phyloP scores from a whole-genome alignment of 805 yeast genomes.

The Hanseniaspora meyeri region DNA sequence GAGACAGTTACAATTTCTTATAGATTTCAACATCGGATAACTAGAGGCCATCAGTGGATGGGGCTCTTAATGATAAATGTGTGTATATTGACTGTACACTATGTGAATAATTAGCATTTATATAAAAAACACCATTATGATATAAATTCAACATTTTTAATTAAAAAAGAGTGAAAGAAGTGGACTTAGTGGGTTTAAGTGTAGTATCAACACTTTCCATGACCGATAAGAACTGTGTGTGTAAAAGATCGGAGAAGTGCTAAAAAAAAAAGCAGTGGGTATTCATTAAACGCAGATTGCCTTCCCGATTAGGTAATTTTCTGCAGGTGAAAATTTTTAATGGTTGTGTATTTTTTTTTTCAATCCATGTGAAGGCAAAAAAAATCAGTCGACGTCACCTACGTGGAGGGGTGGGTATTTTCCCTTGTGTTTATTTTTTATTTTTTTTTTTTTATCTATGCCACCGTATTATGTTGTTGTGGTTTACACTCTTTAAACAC shows the following conservation, averaged over 20 bases:
- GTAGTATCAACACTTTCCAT: too few species aligned
- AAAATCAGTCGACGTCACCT: not conserved
- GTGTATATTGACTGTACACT: not conserved
- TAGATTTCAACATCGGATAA: constrained; percentile 11
- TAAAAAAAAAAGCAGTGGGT: too few species aligned
- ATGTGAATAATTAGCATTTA: not conserved
- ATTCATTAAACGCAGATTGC: not conserved
- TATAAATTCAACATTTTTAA: constrained; percentile 7
- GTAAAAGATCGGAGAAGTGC: too few species aligned
- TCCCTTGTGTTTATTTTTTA: too few species aligned
- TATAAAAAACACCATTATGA: not conserved
- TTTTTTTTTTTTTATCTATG: too few species aligned
- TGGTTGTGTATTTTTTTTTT: not conserved
- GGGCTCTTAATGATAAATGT: not conserved
- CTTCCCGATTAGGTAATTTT: not conserved
- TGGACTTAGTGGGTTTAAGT: too few species aligned
- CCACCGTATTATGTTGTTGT: too few species aligned
- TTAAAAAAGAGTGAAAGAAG: not conserved
- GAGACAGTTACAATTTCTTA: not conserved
- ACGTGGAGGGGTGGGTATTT: too few species aligned
- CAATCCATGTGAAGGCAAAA: not conserved
- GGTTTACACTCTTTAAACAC: too few species aligned
- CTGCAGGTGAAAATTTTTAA: not conserved
- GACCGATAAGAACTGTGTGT: too few species aligned
- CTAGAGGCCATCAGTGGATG: not conserved